Base-by-base conservation (phyloP, 257 asterid genomes). In the Mentha longifolia region DNA sequence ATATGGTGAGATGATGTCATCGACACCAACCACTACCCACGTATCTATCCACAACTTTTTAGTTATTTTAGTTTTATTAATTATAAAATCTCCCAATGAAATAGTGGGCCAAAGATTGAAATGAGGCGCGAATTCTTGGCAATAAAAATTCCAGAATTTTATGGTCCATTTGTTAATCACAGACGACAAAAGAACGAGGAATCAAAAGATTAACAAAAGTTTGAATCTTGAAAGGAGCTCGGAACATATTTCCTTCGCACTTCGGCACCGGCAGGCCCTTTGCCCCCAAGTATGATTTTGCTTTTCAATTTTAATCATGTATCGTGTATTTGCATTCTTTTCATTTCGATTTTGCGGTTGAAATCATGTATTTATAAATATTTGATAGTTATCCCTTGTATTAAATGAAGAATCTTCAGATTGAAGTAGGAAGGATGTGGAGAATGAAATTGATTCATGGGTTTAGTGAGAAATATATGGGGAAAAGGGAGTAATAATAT, bases 111-210 rank as follows among this genome's bases (percentile, higher is more conserved):
- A 43, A 62, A 35, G 39, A 71, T 59, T 46, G 50, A 60, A 71
- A 45, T 71, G 68, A 71, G 68, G 68, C 75, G 75, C 75, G 59
- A 71, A 47, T 37, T 60, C 68, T 3, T 17, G n/a, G 22, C 65
- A 69, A 8, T 49, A 33, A 69, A 22, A 69, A 56, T 68, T 20
- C 9, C 31, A 9, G 65, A 63, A 2, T 63, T 51, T 52, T 51
- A 63, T 51, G 46, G 35, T 63, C 65, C 64, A 73, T 63, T 61
- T 64, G 61, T 62, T 62, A 1, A 16, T 13, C 57, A 56, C 28
- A 41, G 57, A 33, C 15, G 56, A 69, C 61, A 50, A 68, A 75
- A 37, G 30, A 49, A 19, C 9, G 25, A 16, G 17, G 56, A 47
- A 76, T 30, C 19, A 42, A 11, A 63, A 9, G n/a, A 64, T 12